Base-by-base conservation (phyloP, 768 basidiomycete species). In the Tricholoma terreum region DNA sequence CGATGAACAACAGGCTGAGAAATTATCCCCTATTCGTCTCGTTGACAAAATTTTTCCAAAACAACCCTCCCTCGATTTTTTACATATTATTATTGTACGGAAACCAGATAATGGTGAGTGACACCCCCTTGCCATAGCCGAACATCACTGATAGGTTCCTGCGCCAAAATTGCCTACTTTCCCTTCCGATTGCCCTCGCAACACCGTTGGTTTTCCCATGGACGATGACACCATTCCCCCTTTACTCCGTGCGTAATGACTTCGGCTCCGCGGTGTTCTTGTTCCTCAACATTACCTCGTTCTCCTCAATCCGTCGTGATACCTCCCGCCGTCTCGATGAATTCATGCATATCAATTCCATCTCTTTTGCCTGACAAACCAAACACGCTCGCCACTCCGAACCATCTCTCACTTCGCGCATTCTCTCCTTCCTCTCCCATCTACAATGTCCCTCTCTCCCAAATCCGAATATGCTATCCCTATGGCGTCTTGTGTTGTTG, bases 81-180 rank as follows among this genome's bases (percentile, higher is more conserved):
- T 58, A 54, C 57, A 50, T n/a, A n/a, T n/a, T 43, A 58, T 58
- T 54, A 19, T 58, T 58, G 57, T 58, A 53, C 45, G 45, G 45
- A n/a, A 33, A 33, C 31, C 38, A 40, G 46, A 24, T 49, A 27
- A 2, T 50, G 24, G 48, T 50, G 12, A 50, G 24, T 17, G n/a
- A 50, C 11, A 11, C 2, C 14, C 2, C 43, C 10, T 45, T 45
- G 2, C 22, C 43, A 45, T 45, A 11, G 43, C 43, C 14, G 43
- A 40, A 40, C 38, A 40, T 40, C 7, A 7, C 38, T 40, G 38
- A 40, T 40, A 40, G 38, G 3, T 40, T 40, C 19, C 7, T 40
- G 38, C 38, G 3, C 38, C 38, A 8, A 40, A n/a, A n/a, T n/a
- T n/a, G n/a, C n/a, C n/a, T n/a, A n/a, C n/a, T n/a, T 21, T 6